Percentiles rank a stretch among this genome's conserved stretches.
phyloP scores from a whole-genome alignment of 1,139 yeast genomes.

The Magnusiomyces suaveolens region DNA sequence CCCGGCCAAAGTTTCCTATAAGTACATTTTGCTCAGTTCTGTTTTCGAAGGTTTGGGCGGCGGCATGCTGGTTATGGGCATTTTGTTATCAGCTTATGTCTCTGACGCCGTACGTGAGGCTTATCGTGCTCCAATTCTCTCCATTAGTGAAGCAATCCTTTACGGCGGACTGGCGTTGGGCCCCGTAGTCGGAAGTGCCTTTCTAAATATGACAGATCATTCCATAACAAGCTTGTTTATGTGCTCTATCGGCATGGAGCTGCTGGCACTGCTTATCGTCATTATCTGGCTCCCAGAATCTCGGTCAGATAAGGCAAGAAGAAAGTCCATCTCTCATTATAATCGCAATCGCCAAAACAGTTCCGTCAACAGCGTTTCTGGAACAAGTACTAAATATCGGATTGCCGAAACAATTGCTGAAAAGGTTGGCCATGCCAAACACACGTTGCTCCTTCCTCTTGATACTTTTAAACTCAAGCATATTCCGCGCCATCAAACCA shows the following conservation, averaged over 20 bases:
- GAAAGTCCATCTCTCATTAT: slow-evolving; percentile 31
- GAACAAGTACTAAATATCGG: no score
- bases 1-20: slow-evolving; percentile 30
- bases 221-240: slow-evolving; percentile 24
- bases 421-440: slow-evolving; percentile 1
- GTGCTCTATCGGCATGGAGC: slow-evolving; percentile 19
- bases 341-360: slow-evolving; percentile 4
- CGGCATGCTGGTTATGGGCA: slow-evolving; percentile 40
- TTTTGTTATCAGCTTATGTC: slow-evolving; percentile 51
- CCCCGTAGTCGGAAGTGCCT: slow-evolving; percentile 48
- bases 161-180: slow-evolving; percentile 57
- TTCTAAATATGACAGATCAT: slow-evolving; percentile 25
- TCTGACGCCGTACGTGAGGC: slow-evolving; percentile 54
- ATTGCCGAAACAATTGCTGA: slow-evolving; percentile 1
- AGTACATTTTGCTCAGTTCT: slow-evolving; percentile 34
- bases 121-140: slow-evolving; percentile 47
- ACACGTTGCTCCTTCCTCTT: slow-evolving; percentile 39
- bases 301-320: slow-evolving; percentile 39
- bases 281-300: slow-evolving; percentile 49
- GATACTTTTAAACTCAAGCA: slow-evolving; percentile 30
- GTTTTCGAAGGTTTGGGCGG: slow-evolving; percentile 47
- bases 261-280: slow-evolving; percentile 31
- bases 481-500: slow-evolving; percentile 33
- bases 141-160: slow-evolving; percentile 47
- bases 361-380: not conserved